Evolutionary conservation across 768 basidiomycete genomes (phyloP).

Genomic region (Mycena vitilis): DNA sequence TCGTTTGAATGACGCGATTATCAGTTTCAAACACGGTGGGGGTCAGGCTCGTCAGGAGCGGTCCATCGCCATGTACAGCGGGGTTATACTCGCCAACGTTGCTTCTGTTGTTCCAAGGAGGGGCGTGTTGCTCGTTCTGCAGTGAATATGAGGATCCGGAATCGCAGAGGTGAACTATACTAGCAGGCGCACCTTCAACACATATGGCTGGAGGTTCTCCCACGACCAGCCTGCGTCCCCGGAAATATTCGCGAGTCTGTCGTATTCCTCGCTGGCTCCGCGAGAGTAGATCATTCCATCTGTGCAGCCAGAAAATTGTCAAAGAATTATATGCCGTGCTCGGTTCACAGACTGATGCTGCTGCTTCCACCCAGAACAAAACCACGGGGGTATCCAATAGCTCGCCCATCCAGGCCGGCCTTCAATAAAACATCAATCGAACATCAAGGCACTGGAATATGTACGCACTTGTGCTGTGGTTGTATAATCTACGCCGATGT

Average conservation of each 20-base stretch:
- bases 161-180: no score
- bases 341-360: conserved; percentile 29
- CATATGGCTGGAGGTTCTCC: conserved; percentile 32
- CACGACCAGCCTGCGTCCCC: conserved; percentile 42
- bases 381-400: conserved; percentile 32
- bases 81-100: conserved; percentile 40
- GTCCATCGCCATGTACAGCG: conserved; percentile 35
- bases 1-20: conserved; percentile 36
- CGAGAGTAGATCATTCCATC: conserved; percentile 38
- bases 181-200: conserved; percentile 22
- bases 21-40: conserved; percentile 35
- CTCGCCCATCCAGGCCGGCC: conserved; percentile 31
- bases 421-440: conserved; percentile 25
- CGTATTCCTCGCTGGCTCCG: conserved; percentile 37
- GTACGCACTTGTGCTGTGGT: conserved; percentile 4
- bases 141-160: background rate
- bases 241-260: conserved; percentile 34
- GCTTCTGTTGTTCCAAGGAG: conserved; percentile 40
- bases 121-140: conserved; percentile 40
- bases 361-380: conserved; percentile 38
- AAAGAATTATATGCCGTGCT: background rate
- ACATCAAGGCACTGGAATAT: background rate
- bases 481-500: conserved; percentile 15
- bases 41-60: conserved; percentile 37
- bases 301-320: background rate